A percentile compares a stretch with the other conserved stretches of the same genome.
Conservation (phyloP, 768 basidiomycete genomes). For the Epithele typhae region DNA sequence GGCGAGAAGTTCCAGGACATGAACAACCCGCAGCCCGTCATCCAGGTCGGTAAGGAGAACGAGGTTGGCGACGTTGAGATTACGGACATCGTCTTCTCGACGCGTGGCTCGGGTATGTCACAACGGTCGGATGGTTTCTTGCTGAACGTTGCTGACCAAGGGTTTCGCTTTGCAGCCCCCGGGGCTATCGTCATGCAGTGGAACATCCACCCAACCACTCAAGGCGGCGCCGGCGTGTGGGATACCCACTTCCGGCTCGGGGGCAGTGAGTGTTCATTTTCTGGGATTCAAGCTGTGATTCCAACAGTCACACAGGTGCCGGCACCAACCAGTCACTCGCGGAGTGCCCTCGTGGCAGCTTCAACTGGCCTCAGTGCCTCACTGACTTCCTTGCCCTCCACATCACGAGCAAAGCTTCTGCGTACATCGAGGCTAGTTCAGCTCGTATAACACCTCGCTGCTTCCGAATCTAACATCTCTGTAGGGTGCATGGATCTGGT, state of each 20-base stretch:
- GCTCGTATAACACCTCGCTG: no score
- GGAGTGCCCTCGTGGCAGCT: conserved; percentile 31
- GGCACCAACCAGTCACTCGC: conserved; percentile 28
- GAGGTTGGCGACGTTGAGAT: conserved; percentile 39
- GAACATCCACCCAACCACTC: conserved; percentile 45
- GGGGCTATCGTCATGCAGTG: conserved; percentile 65
- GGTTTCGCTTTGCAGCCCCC: conserved; percentile 21
- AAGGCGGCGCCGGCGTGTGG: conserved; percentile 52
- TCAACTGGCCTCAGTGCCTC: conserved; percentile 41
- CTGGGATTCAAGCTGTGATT: no score
- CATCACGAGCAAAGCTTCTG: conserved; percentile 37
- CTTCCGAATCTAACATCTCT: background rate
- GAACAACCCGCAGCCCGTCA: conserved; percentile 35
- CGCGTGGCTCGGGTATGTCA: conserved; percentile 34
- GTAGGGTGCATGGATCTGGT: conserved; percentile 81
- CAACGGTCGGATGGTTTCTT: background rate
- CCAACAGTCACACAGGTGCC: no score
- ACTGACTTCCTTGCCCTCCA: conserved; percentile 68
- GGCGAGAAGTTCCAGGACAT: conserved; percentile 38
- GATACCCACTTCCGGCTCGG: conserved; percentile 37
- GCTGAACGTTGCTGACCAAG: background rate
- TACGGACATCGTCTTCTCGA: conserved; percentile 40
- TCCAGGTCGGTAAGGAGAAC: conserved; percentile 37
- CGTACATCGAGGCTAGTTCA: conserved; percentile 55
- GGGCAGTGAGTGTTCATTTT: background rate